Conservation (phyloP, 2,329 filamentous ascomycete species). For the Aspergillus arachidicola region DNA sequence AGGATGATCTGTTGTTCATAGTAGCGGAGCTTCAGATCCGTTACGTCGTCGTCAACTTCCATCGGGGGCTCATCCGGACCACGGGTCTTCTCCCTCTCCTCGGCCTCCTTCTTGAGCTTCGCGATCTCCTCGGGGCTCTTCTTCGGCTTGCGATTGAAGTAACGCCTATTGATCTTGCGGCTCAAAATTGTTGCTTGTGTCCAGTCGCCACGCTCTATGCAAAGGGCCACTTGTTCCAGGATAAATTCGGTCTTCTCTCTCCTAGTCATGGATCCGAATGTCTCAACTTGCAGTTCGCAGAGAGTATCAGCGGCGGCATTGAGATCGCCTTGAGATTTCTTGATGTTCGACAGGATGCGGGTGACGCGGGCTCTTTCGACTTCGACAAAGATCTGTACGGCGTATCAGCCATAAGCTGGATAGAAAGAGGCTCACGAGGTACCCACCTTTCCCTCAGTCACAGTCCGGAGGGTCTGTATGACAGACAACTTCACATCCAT, state of each 20-base stretch:
- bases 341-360: constrained; percentile 93
- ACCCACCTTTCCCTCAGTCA: constrained; percentile 89
- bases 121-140: constrained; percentile 86
- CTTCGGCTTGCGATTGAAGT: constrained; percentile 86
- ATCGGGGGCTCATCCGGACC: constrained; percentile 76
- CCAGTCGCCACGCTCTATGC: constrained; percentile 95
- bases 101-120: constrained; percentile 84
- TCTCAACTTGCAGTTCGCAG: constrained; percentile 97
- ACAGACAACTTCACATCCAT: constrained; percentile 86
- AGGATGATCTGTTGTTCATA: constrained; percentile 97
- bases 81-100: constrained; percentile 72
- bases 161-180: constrained; percentile 95
- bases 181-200: constrained; percentile 90
- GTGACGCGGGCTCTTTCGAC: constrained; percentile 96
- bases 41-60: constrained; percentile 83
- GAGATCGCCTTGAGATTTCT: constrained; percentile 91
- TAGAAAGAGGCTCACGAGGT: neutral
- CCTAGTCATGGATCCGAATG: constrained; percentile 95
- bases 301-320: constrained; percentile 88
- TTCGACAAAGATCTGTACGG: constrained; percentile 85
- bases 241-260: constrained; percentile 99
- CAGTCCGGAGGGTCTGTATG: constrained; percentile 92
- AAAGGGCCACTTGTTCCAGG: constrained; percentile 87
- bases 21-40: constrained; percentile 91
- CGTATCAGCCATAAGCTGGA: constrained; percentile 12